A percentile compares a stretch with the other conserved stretches of the same genome.
Evolutionary conservation across 345 rosid genomes (phyloP).

Genomic region (Brassica juncea): DNA sequence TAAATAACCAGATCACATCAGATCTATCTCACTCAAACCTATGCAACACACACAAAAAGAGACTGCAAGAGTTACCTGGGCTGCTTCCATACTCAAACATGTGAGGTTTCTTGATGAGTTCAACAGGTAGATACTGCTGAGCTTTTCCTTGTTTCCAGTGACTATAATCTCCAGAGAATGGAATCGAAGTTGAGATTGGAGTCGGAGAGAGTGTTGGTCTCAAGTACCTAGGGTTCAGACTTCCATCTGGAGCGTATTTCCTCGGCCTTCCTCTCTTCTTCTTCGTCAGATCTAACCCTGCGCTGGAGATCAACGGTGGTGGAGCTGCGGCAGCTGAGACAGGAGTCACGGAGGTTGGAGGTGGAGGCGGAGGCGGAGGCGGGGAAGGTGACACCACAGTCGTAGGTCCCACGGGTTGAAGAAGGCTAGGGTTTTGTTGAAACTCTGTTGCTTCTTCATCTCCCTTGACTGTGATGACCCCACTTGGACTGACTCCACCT

Average conservation of each 20-base stretch:
- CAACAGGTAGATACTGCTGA: slow-evolving; percentile 38
- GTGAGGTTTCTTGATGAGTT: slow-evolving; percentile 54
- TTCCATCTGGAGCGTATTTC: slow-evolving; percentile 78
- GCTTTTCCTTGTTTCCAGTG: slow-evolving; percentile 71
- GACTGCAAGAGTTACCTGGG: slow-evolving; percentile 49
- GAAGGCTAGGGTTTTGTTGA: slow-evolving; percentile 44
- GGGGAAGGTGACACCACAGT: slow-evolving; percentile 27
- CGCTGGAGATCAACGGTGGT: slow-evolving; percentile 14
- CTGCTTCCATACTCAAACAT: slow-evolving; percentile 50
- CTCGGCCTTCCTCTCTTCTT: slow-evolving; percentile 96
- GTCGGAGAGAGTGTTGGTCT: slow-evolving; percentile 71
- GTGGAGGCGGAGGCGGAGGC: not conserved
- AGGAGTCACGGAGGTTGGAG: slow-evolving; percentile 29
- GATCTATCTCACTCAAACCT: slow-evolving; percentile 32
- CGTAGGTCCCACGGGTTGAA: slow-evolving; percentile 34
- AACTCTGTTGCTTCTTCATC: slow-evolving; percentile 59
- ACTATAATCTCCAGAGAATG: slow-evolving; percentile 54
- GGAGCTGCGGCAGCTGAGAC: slow-evolving; percentile 22
- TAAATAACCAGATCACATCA: slow-evolving; percentile 27
- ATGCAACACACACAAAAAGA: slow-evolving; percentile 22
- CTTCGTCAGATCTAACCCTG: slow-evolving; percentile 49
- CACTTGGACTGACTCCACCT: slow-evolving; percentile 50
- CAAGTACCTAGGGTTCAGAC: slow-evolving; percentile 30
- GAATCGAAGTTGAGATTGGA: slow-evolving; percentile 92
- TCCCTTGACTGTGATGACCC: slow-evolving; percentile 46